Base-by-base conservation (phyloP, 2,329 filamentous ascomycete species). In the Neurospora sp. region DNA sequence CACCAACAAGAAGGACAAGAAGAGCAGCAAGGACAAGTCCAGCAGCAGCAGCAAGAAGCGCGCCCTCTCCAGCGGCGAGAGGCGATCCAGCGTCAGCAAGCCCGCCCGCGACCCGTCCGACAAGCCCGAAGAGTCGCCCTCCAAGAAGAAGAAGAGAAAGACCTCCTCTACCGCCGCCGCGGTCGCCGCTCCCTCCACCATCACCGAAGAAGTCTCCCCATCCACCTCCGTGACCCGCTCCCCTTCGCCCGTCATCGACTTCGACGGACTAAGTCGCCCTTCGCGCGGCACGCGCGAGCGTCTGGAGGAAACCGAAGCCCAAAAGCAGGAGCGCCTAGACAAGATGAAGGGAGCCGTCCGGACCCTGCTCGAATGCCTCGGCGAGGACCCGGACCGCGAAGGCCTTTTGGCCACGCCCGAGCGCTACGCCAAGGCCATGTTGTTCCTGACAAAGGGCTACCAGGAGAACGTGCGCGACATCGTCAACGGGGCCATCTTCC, bases 371-470 rank as follows among this genome's bases (percentile, higher is more conserved):
- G 89, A 91, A 78, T 91, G 89, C 74, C 82, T 91, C 6, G 89
- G 89, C 74, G 89, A 91, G 79, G 88, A 91, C 73, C 87, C 88
- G 0, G 84, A 89, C 73, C 84, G 89, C 39, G 86, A 89, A 72
- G 89, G 89, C 57, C 80, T 91, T 52, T 82, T 90, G 17, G 88
- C 84, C 52, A 91, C 89, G 0, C 96, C 96, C 0, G 88, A 91
- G 77, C 87, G 96, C 72, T 99, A 98, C 79, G 95, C 96, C 66
- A 96, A 97, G 81, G 96, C 96, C 15, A 89, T 99, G 87, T 88
- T 98, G 73, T 96, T 91, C 83, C 93, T 99, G 80, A 99, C 96
- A 6, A 93, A 96, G 80, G 96, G 96, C 62, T 99, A 99, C 79
- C 93, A 98, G 82, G 90, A 97, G 83, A 97, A 97, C 77, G 88